Base-by-base conservation (phyloP, 805 yeast genomes). In the Starmerella lactis-condensi region DNA sequence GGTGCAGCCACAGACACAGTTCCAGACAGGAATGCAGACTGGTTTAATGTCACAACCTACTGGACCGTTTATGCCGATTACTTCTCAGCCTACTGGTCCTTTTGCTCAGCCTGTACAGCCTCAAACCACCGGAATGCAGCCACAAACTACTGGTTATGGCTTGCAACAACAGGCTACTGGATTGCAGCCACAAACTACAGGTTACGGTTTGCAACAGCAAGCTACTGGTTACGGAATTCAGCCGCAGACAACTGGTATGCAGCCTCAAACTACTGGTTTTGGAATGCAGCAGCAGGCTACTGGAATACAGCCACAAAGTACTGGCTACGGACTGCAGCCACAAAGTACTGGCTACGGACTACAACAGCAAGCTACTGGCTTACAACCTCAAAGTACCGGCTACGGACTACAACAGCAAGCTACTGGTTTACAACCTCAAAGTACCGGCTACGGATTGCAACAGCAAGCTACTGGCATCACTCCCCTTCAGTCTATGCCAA, bases 371-470 rank as follows among this genome's bases (percentile, higher is more conserved):
- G 47, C 58, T 33, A 61, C 67, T 6, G 68, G 69, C 62, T 4
- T 39, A 7, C 38, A 36, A 27, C 31, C 36, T 11, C 46, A 43
- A 21, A 4, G 21, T 12, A 40, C 40, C 4, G 40, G 41, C 17
- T 15, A 50, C 23, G 18, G 21, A 56, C 45, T 58, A 31, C 72
- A 63, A 39, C 68, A 76, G 11, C 85, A 75, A 49, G 67, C 67
- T 38, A 75, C 89, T 3, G 79, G 83, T 5, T 14, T 26, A 4
- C 22, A 15, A 11, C 31, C 35, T 15, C 28, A 26, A n/a, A 20
- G 12, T 17, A 59, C 30, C 8, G 29, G 28, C 21, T n/a, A n/a
- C n/a, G 37, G 44, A 17, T 26, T 52, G 27, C 43, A 40, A 22
- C 24, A 37, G 11, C 52, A 45, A 38, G 30, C 29, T 8, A 51